Conservation (phyloP, 108 stramenopile genomes). For the Chaetoceros tenuissimus region DNA sequence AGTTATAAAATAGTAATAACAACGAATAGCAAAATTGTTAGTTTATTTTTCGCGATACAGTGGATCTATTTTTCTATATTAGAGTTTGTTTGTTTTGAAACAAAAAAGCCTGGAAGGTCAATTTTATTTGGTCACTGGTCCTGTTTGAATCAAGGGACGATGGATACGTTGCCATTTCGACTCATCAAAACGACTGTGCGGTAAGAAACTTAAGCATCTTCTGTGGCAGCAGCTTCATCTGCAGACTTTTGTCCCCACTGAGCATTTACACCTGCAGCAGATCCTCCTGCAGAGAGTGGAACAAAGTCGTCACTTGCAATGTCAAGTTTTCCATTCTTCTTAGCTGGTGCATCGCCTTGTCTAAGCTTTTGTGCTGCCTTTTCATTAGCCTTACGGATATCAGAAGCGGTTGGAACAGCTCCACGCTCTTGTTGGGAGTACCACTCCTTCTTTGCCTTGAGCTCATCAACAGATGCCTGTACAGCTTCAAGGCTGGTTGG, state of each 20-base stretch:
- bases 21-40: too few relatives aligned
- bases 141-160: too few relatives aligned
- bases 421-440: slow-evolving; percentile 88
- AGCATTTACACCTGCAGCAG: slow-evolving; percentile 25
- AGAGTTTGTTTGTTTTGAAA: too few relatives aligned
- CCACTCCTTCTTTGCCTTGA: slow-evolving; percentile 88
- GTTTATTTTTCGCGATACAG: too few relatives aligned
- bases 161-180: too few relatives aligned
- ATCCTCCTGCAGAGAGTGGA: slow-evolving; percentile 53
- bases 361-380: slow-evolving; percentile 38
- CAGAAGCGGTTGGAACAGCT: slow-evolving; percentile 78
- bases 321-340: slow-evolving; percentile 11
- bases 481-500: slow-evolving; percentile 76
- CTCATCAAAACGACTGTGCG: too few relatives aligned
- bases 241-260: slow-evolving; percentile 47
- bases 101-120: too few relatives aligned
- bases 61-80: too few relatives aligned
- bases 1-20: too few relatives aligned
- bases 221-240: slow-evolving; percentile 2
- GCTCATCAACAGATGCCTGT: slow-evolving; percentile 67
- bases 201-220: too few relatives aligned
- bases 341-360: slow-evolving; percentile 4
- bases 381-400: slow-evolving; percentile 81
- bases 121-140: too few relatives aligned
- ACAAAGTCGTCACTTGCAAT: slow-evolving; percentile 49